Evolutionary conservation across 129 eudicot species (phyloP).

Genomic region (Ambrosia artemisiifolia): DNA sequence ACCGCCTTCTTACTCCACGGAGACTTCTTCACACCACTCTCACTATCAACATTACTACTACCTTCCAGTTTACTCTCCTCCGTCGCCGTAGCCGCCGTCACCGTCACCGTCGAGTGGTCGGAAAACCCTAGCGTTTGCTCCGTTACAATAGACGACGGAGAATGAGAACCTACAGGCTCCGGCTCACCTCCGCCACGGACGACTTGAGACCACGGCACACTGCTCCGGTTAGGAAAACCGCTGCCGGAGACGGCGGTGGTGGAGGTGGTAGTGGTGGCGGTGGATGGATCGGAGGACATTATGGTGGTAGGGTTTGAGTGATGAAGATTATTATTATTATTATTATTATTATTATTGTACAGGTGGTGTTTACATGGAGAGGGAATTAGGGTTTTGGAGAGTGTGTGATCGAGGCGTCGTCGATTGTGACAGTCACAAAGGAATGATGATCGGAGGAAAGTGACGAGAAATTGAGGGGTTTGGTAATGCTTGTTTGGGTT

Average conservation of each 20-base stretch:
- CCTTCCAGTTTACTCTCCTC: conserved; percentile 14
- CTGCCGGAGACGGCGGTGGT: conserved; percentile 7
- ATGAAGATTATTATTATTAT: neutral
- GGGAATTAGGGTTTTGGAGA: conserved; percentile 22
- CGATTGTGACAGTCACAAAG: conserved; percentile 23
- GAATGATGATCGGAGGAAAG: conserved; percentile 25
- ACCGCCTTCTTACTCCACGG: conserved; percentile 57
- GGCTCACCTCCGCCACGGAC: conserved; percentile 44
- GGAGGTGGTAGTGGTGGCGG: neutral
- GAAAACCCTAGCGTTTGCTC: neutral
- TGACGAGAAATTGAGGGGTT: conserved; percentile 25
- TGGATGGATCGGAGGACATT: conserved; percentile 29
- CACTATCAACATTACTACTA: conserved; percentile 36
- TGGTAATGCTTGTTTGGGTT: conserved; percentile 10
- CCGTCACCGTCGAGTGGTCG: conserved; percentile 7
- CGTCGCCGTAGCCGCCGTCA: conserved; percentile 7
- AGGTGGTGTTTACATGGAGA: conserved; percentile 13
- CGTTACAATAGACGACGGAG: conserved; percentile 10
- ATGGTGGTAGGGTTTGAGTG: conserved; percentile 2
- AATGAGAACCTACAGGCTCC: neutral
- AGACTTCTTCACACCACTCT: conserved; percentile 41
- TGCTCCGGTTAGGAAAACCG: conserved; percentile 14
- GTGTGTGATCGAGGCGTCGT: conserved; percentile 24
- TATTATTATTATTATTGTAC: neutral
- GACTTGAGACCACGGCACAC: conserved; percentile 44